Percentiles rank a stretch among this genome's conserved stretches.
Evolutionary conservation across 495 filamentous ascomycete genomes (phyloP).

Genomic region (Oleoguttula mirabilis): DNA sequence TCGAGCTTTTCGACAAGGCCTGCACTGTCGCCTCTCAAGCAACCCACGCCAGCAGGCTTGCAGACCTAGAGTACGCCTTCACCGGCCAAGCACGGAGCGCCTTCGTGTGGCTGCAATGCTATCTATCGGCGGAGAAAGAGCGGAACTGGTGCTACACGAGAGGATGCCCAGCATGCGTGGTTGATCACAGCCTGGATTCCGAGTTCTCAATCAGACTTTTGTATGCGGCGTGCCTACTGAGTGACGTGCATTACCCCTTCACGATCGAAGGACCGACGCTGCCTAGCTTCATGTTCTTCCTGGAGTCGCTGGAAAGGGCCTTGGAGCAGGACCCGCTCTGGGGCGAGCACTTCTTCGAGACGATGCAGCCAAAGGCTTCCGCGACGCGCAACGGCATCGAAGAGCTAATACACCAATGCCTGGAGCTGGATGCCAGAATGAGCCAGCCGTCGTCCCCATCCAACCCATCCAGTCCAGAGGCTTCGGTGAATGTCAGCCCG

Average conservation of each 20-base stretch:
- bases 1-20: conserved; percentile 44
- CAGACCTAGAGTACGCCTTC: conserved; percentile 49
- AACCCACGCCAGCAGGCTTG: conserved; percentile 35
- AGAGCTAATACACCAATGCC: conserved; percentile 42
- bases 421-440: conserved; percentile 32
- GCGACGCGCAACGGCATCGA: conserved; percentile 41
- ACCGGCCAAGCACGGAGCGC: conserved; percentile 45
- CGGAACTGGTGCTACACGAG: conserved; percentile 46
- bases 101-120: conserved; percentile 50
- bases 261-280: conserved; percentile 19
- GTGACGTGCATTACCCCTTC: conserved; percentile 30
- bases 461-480: background rate
- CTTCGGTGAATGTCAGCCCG: background rate
- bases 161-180: conserved; percentile 47
- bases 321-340: conserved; percentile 45
- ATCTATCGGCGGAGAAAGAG: conserved; percentile 39
- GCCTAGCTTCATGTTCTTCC: conserved; percentile 44
- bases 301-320: conserved; percentile 40
- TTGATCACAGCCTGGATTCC: conserved; percentile 41
- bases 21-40: conserved; percentile 37
- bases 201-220: conserved; percentile 49
- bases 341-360: conserved; percentile 44
- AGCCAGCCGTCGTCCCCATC: conserved; percentile 8
- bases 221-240: conserved; percentile 42
- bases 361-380: conserved; percentile 42